Evolutionary conservation across 352 stramenopile species (phyloP), one percentile per base, ranked within the genome.

Genomic region (Saprolegnia parasitica): DNA sequence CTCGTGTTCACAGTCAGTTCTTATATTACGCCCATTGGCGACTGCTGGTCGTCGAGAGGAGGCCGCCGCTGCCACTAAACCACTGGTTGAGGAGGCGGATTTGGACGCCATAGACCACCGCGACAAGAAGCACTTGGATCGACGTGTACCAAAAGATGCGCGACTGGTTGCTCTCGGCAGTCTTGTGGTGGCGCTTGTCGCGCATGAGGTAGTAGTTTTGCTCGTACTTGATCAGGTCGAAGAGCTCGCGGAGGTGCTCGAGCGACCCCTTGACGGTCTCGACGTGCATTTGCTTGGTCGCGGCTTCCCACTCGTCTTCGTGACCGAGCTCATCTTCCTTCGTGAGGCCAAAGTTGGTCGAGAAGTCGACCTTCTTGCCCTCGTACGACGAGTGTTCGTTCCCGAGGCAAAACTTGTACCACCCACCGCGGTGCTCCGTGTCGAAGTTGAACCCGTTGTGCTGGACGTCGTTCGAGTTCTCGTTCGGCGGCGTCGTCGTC

Each of bases 381-480:
- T 78, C 66, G 64, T 79, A 86, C 39, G 74, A 72, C 73, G 81
- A 86, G 73, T 94, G 86, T 68, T 73, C 74, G 73, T 94, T 94
- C 72, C 88, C 79, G 20, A 94, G 71, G 57, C 86, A 94, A 52
- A 92, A 94, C 75, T 89, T 89, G 77, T 94, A 94, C 80, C 83
- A 94, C 24, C 86, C 86, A 50, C 84, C 84, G 58, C 84, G 83
- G 71, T 92, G 82, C 75, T 94, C 86, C 67, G 84, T 88, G 54
- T 92, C 79, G 66, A 92, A 94, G 73, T 94, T 94, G 72, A 94
- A 94, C 50, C 84, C 86, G 68, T 88, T 94, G 68, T 90, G 83
- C 73, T 92, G 81, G 55, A 92, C 74, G 58, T 67, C 26, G 65
- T 92, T 89, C 67, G 73, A 88, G 26, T 65, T 65, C 56, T 87